Evolutionary conservation across 768 basidiomycete species (phyloP), one percentile per base, ranked within the genome.

Genomic region (Kwoniella sp.): DNA sequence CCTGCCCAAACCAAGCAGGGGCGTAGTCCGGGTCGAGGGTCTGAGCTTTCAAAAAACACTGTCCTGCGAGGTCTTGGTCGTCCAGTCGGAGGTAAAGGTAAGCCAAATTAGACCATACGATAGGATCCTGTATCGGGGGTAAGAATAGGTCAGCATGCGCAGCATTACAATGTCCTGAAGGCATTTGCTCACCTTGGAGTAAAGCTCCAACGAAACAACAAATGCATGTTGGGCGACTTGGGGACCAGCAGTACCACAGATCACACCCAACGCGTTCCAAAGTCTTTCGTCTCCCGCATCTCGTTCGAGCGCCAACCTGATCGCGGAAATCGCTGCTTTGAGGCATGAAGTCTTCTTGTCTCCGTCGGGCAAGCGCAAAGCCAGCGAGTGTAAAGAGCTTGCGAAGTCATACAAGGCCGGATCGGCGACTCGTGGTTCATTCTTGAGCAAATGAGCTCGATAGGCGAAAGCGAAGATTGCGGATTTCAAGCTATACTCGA

Each of bases 161-260:
- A n/a, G n/a, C n/a, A 47, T 47, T 47, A 17, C 46, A 33, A 6
- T 6, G 33, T 33, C 33, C 13, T 13, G 33, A 33, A 13, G 7
- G 4, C 3, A 22, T 19, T 2, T 37, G 79, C 82, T 51, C 65
- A 90, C 91, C 84, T 95, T 95, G 0, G 85, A 79, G 75, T 97
- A 88, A 40, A 90, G 82, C 70, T 97, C 94, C 50, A 98, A 79
- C 4, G 93, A 89, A 62, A 86, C 89, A 74, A 97, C 87, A 71
- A 91, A 96, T 3, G 91, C 90, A 81, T 98, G 92, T 79, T 99
- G 95, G 2, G 91, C 88, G 1, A 86, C 83, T 69, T 87, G 88
- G 0, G 89, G 85, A 47, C 89, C 86, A 15, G 81, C 82, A 8
- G 84, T 71, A 71, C 92, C 90, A 62, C 88, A 83, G 17, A 88